Evolutionary conservation across 2,329 filamentous ascomycete species (phyloP), one percentile per base, ranked within the genome.

Genomic region (Colletotrichum lini): DNA sequence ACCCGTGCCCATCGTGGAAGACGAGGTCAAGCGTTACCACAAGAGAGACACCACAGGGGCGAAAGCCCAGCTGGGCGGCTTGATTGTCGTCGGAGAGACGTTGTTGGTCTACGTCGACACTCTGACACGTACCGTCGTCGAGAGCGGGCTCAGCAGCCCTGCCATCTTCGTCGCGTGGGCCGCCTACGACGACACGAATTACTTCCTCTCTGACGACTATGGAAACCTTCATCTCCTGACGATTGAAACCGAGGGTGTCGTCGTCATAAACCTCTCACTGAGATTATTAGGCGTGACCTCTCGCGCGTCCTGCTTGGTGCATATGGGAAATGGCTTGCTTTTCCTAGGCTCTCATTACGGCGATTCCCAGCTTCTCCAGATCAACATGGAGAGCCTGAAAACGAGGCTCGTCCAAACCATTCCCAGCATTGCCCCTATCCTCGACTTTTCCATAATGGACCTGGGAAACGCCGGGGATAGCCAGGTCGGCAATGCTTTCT

Each of bases 371-470:
- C 87, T 98, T 10, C 88, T 96, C 54, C 86, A 88, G 63, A 85
- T 92, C 42, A 87, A 84, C 23, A 73, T 82, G 7, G 76, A 81
- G 2, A 74, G 79, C 0, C 75, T 78, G 30, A 78, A 86, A 0
- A 85, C 95, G 70, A 85, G 91, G 58, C 81, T 95, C 5, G 80
- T 96, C 12, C 94, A 98, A 78, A 92, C 90, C 0, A 86, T 97
- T 67, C 84, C 89, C 4, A 99, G 98, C 78, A 94, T 98, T 76
- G 95, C 93, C 0, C 96, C 96, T 0, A 93, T 99, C 52, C 83
- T 98, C 49, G 96, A 99, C 79, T 98, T 99, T 76, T 92, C 93
- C 1, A 90, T 99, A 18, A 98, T 98, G 94, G 96, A 98, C 77
- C 93, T 98, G 87, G 96, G 95, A 0, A 95, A 94, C 75, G 92